These are phyloP conservation scores for Phialophora verrucosa DNA, from an alignment of 2,329 filamentous ascomycete genomes.

Conservation along the genomic window DNA sequence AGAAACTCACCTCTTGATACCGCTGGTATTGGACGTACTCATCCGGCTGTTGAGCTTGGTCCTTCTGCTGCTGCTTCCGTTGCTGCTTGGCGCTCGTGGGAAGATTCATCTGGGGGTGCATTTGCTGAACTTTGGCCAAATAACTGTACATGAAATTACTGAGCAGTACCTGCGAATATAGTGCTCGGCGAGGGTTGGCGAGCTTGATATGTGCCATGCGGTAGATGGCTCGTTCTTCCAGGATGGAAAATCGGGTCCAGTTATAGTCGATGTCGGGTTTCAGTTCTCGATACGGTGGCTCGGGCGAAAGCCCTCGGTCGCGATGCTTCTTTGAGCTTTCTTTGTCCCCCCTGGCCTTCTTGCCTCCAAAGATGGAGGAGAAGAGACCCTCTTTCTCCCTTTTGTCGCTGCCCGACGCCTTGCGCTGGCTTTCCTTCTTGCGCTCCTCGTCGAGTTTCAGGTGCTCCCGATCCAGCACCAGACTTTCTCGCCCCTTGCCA, in stretches of 20 bases:
- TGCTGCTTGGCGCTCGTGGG: conserved; percentile 79
- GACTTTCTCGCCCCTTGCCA: conserved; percentile 73
- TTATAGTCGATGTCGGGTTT: conserved; percentile 92
- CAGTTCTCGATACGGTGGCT: conserved; percentile 73
- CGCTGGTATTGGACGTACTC: conserved; percentile 54
- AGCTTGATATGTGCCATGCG: conserved; percentile 99
- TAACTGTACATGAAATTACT: conserved; percentile 99
- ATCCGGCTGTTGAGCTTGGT: conserved; percentile 45
- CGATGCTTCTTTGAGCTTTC: conserved; percentile 77
- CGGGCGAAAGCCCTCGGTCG: conserved; percentile 77
- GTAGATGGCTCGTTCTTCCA: conserved; percentile 96
- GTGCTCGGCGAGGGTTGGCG: conserved; percentile 88
- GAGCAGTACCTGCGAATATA: conserved; percentile 92
- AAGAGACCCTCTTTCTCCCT: conserved; percentile 95
- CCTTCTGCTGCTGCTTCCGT: conserved; percentile 46
- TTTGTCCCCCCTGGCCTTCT: conserved; percentile 77
- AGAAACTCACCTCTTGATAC: conserved; percentile 52
- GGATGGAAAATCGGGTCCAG: conserved; percentile 92
- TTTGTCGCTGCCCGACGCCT: conserved; percentile 72
- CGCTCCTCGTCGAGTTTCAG: conserved; percentile 72
- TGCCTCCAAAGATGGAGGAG: conserved; percentile 89
- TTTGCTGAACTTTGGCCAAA: conserved; percentile 95
- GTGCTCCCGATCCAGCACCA: conserved; percentile 82
- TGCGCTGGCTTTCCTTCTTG: conserved; percentile 77
- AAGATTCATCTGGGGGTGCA: conserved; percentile 94